These are phyloP conservation scores for Penicillium sp. DNA, from an alignment of 2,329 filamentous ascomycete genomes.

Conservation along the genomic window DNA sequence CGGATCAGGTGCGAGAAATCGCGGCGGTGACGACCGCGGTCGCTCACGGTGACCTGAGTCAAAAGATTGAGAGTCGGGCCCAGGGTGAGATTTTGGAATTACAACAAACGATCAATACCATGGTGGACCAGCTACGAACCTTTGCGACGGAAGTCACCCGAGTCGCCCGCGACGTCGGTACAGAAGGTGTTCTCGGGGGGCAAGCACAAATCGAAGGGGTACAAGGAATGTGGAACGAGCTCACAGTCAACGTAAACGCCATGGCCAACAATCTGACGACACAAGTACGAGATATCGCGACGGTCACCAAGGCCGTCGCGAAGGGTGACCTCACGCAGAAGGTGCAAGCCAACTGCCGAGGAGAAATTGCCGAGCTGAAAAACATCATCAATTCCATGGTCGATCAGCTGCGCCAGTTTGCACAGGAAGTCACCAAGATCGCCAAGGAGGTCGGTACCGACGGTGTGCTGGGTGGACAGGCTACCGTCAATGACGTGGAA, in stretches of 20 bases:
- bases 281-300: slow-evolving; percentile 91
- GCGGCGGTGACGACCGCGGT: slow-evolving; percentile 78
- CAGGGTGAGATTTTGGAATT: slow-evolving; percentile 76
- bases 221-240: slow-evolving; percentile 82
- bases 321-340: slow-evolving; percentile 93
- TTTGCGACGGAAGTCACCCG: slow-evolving; percentile 80
- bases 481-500: slow-evolving; percentile 91
- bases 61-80: slow-evolving; percentile 76
- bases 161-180: slow-evolving; percentile 76
- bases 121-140: slow-evolving; percentile 78
- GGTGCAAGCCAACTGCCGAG: slow-evolving; percentile 86
- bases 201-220: slow-evolving; percentile 79
- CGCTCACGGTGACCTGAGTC: slow-evolving; percentile 73
- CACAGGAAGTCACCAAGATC: slow-evolving; percentile 92
- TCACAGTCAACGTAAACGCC: slow-evolving; percentile 79
- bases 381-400: slow-evolving; percentile 99
- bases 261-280: slow-evolving; percentile 85
- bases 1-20: slow-evolving; percentile 79
- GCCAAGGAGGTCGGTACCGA: slow-evolving; percentile 95
- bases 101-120: slow-evolving; percentile 82
- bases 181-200: slow-evolving; percentile 74
- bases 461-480: slow-evolving; percentile 87
- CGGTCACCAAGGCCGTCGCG: slow-evolving; percentile 62
- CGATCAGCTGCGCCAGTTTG: slow-evolving; percentile 93
- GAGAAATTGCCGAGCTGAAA: slow-evolving; percentile 90